Conservation (phyloP, 2,329 filamentous ascomycete genomes). For the Chaetomium sp. region DNA sequence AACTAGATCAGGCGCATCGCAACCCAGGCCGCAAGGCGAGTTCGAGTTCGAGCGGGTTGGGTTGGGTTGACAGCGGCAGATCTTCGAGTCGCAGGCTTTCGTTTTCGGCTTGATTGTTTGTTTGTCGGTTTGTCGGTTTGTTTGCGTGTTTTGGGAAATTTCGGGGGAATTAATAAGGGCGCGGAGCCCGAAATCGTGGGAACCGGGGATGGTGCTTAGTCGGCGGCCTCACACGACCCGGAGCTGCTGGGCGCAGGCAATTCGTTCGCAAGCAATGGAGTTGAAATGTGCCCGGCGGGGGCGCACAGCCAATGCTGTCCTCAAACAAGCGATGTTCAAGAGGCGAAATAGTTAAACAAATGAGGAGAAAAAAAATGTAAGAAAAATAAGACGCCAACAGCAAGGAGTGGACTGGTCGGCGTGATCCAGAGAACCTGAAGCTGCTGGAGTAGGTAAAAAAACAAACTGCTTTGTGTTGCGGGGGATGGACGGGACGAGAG, state of each 20-base stretch:
- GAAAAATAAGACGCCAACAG: background rate
- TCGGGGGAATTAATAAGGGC: no score
- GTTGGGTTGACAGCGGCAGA: background rate
- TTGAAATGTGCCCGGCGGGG: background rate
- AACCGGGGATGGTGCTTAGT: background rate
- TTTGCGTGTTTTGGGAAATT: no score
- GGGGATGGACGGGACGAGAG: no score
- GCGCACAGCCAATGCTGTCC: no score
- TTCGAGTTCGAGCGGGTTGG: background rate
- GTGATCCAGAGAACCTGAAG: background rate
- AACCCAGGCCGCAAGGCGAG: background rate
- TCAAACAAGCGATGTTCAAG: no score
- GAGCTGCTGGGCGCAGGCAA: background rate
- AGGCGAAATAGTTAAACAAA: no score
- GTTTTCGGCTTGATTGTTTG: background rate
- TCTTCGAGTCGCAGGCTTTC: background rate
- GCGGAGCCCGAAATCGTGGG: no score
- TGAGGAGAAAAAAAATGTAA: background rate
- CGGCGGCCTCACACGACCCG: constrained; percentile 4
- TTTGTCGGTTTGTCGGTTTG: no score
- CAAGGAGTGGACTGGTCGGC: constrained; percentile 6
- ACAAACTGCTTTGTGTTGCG: no score
- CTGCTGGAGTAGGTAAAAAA: background rate
- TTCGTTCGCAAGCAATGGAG: background rate
- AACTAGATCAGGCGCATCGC: constrained; percentile 4